These are phyloP conservation scores for Conidiobolus incongruus DNA, from an alignment of 371 early-diverging fungal species.

Conservation along the genomic window DNA sequence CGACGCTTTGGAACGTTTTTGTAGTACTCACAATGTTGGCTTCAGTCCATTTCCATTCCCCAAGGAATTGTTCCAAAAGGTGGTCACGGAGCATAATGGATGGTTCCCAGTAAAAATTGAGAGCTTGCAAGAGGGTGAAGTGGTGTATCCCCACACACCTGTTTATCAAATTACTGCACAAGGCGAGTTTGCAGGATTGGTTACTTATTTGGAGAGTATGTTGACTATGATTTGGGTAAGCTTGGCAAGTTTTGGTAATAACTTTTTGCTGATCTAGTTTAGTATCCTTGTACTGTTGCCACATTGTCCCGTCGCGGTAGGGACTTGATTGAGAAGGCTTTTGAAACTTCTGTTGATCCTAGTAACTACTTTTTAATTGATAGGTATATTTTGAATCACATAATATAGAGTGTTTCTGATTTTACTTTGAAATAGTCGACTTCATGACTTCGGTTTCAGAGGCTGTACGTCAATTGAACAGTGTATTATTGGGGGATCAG, in stretches of 20 bases:
- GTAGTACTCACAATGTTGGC: slow-evolving; percentile 37
- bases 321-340: slow-evolving; percentile 24
- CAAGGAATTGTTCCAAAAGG: slow-evolving; percentile 40
- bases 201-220: slow-evolving; percentile 58
- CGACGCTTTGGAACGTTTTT: slow-evolving; percentile 30
- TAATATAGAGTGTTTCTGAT: too few relatives aligned
- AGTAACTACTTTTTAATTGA: slow-evolving; percentile 16
- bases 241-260: neutral
- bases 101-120: slow-evolving; percentile 59
- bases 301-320: slow-evolving; percentile 43
- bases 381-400: slow-evolving; percentile 8
- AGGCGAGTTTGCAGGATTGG: slow-evolving; percentile 37
- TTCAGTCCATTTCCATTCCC: slow-evolving; percentile 43
- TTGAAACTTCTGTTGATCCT: slow-evolving; percentile 32
- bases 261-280: neutral
- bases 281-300: slow-evolving; percentile 67
- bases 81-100: slow-evolving; percentile 40
- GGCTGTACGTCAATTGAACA: slow-evolving; percentile 73
- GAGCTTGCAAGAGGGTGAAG: slow-evolving; percentile 48
- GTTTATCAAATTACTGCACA: slow-evolving; percentile 49
- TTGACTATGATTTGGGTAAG: slow-evolving; percentile 56
- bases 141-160: slow-evolving; percentile 49
- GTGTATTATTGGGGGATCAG: slow-evolving; percentile 51
- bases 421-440: slow-evolving; percentile 21
- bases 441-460: slow-evolving; percentile 78